phyloP scores from a whole-genome alignment of 2,329 filamentous ascomycete species.

The Monosporascus sp. region DNA sequence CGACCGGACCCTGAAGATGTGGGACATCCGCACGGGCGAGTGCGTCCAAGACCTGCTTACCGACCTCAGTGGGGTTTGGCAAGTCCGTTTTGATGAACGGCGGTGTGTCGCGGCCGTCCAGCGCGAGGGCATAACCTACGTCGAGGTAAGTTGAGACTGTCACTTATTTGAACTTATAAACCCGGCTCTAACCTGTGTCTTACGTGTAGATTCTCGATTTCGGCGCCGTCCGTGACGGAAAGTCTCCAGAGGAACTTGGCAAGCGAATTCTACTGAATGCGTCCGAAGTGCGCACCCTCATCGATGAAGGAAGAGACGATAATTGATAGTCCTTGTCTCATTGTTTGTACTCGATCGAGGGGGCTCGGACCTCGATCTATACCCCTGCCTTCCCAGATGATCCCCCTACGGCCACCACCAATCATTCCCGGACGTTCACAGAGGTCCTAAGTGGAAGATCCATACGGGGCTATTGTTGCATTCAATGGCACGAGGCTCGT shows the following conservation, averaged over 20 bases:
- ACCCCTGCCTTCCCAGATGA: too few relatives aligned
- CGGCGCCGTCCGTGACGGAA: slow-evolving; percentile 84
- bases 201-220: slow-evolving; percentile 82
- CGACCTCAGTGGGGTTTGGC: slow-evolving; percentile 95
- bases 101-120: slow-evolving; percentile 96
- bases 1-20: slow-evolving; percentile 96
- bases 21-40: slow-evolving; percentile 89
- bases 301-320: slow-evolving; percentile 20
- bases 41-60: slow-evolving; percentile 90
- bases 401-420: too few relatives aligned
- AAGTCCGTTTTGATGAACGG: slow-evolving; percentile 94
- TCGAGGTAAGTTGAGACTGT: slow-evolving; percentile 64
- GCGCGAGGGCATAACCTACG: slow-evolving; percentile 84
- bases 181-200: slow-evolving; percentile 25
- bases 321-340: background rate
- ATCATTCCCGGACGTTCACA: too few relatives aligned
- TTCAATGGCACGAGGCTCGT: too few relatives aligned
- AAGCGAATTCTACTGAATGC: slow-evolving; percentile 66
- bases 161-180: background rate
- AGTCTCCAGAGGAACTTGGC: slow-evolving; percentile 70
- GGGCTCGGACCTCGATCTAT: too few relatives aligned
- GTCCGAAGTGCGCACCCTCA: slow-evolving; percentile 40
- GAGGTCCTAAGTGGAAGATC: too few relatives aligned
- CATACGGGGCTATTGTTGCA: too few relatives aligned
- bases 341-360: too few relatives aligned